These are phyloP conservation scores for Metarhizium anisopliae DNA, from an alignment of 2,329 filamentous ascomycete species.

Conservation along the genomic window DNA sequence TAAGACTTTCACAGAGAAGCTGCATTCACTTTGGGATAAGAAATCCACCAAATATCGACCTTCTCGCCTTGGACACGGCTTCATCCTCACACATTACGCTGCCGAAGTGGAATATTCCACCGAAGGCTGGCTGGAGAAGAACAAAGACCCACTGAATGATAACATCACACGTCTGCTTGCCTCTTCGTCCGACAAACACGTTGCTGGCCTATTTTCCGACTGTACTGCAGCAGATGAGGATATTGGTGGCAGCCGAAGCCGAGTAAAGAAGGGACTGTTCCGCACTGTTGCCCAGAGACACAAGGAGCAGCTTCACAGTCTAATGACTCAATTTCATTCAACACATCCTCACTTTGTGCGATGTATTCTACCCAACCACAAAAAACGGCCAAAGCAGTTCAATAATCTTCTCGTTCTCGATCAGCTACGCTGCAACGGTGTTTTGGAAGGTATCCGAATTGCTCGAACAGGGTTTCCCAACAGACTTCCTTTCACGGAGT, in stretches of 20 bases:
- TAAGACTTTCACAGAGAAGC: conserved; percentile 91
- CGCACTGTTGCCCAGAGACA: conserved; percentile 92
- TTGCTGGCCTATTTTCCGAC: conserved; percentile 78
- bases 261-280: conserved; percentile 96
- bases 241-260: conserved; percentile 54
- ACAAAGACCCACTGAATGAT: conserved; percentile 97
- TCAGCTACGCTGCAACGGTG: conserved; percentile 96
- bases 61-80: conserved; percentile 81
- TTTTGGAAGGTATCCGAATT: conserved; percentile 96
- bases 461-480: conserved; percentile 96
- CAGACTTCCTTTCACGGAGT: conserved; percentile 82
- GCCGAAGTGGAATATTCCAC: conserved; percentile 97
- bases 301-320: conserved; percentile 93
- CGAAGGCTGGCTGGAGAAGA: conserved; percentile 93
- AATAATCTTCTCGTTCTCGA: conserved; percentile 88
- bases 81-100: conserved; percentile 93
- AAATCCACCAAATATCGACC: conserved; percentile 90
- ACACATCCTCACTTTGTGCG: conserved; percentile 98
- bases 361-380: conserved; percentile 96
- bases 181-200: conserved; percentile 70
- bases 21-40: conserved; percentile 94
- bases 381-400: conserved; percentile 91
- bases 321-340: conserved; percentile 90
- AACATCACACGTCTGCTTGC: conserved; percentile 87
- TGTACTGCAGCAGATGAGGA: conserved; percentile 79